Base-by-base conservation (phyloP, 2,329 filamentous ascomycete species). In the Fusarium sp. region DNA sequence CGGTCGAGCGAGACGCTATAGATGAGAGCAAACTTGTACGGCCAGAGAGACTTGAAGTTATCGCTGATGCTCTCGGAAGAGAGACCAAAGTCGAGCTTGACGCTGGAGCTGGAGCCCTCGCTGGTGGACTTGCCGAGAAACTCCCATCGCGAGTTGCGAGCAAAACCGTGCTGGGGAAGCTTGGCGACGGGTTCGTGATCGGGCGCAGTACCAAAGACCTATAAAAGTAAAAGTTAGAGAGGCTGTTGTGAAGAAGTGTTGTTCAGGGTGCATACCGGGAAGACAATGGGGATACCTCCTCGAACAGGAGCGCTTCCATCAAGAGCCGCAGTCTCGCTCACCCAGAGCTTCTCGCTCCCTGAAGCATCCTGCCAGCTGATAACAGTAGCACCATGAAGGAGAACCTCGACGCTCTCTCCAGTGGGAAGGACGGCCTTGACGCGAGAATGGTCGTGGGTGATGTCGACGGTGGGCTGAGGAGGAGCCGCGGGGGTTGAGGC, bases 21-120 rank as follows among this genome's bases (percentile, higher is more conserved):
- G 57, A 98, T 91, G 52, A 98, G 86, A 6, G 92, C 92, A 79
- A 99, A 99, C 67, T 92, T 89, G 77, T 91, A 92, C 4, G 92
- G 91, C 96, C 96, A 99, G 24, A 90, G 87, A 73, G 88, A 87
- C 76, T 88, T 89, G 71, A 88, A 87, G 43, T 90, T 87, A 1
- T 91, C 89, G 70, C 87, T 87, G 59, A 98, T 84, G 76, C 91
- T 91, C 52, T 87, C 85, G 28, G 89, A 87, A 52, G 92, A 93
- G 36, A 99, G 89, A 28, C 95, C 96, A 80, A 99, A 98, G 83
- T 99, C 96, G 64, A 99, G 90, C 86, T 97, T 98, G 70, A 98
- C 91, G 49, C 90, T 91, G 39, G 75, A 89, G 84, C 76, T 92
- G 87, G 66, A 62, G 79, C 81, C 72, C 77, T 84, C 82, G 70